Evolutionary conservation across 2,329 filamentous ascomycete species (phyloP), one percentile per base, ranked within the genome.

Genomic region (Xylariaceae sp.): DNA sequence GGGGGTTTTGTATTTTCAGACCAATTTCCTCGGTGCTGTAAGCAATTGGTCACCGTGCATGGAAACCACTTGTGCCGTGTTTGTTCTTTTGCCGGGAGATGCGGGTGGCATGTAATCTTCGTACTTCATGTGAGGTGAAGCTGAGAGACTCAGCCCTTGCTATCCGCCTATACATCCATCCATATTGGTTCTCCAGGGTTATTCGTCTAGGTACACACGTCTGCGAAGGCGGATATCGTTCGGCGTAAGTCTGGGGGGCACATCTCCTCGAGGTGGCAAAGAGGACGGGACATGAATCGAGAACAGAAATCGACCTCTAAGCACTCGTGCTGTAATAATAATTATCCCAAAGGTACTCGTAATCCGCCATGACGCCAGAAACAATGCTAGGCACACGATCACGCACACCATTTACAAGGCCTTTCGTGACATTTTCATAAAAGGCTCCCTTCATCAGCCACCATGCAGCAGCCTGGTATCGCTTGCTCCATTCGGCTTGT

Each of bases 361-460:
- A 99, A 70, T 99, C 94, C 69, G 96, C 91, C 60, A 97, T 73
- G 45, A 99, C 87, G 54, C 88, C 89, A 6, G 86, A 88, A 29
- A 96, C 78, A 68, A 99, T 82, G 61, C 88, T 85, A 46, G 95
- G 81, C 71, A 96, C 78, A 50, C 88, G 85, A 67, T 86, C 87
- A 62, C 84, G 85, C 61, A 96, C 80, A 65, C 85, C 87, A 32
- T 77, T 76, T 6, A 92, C 85, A 11, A 92, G 72, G 3, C 83
- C 81, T 72, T 88, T 89, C 47, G 90, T 95, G 57, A 96, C 79
- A 65, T 91, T 89, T 72, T 97, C 89, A 72, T 99, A 99, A 65
- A 95, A 95, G 2, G 91, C 91, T n/a, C 94, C 92, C 57, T 92
- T 84, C 89, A 99, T 94, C 30, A 81, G 74, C 94, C 94, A 99